These are phyloP conservation scores for Volvox africanus DNA, from an alignment of 139 green algal species.

Conservation along the genomic window DNA sequence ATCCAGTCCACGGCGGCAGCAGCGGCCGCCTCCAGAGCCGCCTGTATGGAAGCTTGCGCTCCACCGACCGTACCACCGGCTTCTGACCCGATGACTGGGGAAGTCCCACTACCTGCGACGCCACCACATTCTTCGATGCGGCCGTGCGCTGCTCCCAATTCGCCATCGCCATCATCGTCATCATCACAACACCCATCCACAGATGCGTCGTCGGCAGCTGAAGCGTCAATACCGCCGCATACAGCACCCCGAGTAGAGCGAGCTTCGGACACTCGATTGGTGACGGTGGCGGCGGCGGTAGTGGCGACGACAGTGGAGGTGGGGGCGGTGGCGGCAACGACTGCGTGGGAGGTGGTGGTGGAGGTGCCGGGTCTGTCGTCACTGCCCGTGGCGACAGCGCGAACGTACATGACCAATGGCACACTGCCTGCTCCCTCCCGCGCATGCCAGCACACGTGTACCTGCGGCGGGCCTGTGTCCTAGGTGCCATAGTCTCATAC, in stretches of 20 bases:
- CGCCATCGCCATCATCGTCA: not conserved
- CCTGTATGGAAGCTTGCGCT: not conserved
- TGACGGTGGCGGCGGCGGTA: not conserved
- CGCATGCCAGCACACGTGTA: conserved; percentile 5
- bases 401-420: not conserved
- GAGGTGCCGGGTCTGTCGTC: too few species aligned
- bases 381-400: not conserved
- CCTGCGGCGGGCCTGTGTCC: not conserved
- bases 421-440: not conserved
- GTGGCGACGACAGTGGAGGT: not conserved
- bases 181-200: not conserved
- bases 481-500: too few species aligned
- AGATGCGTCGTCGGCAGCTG: too few species aligned
- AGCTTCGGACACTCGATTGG: not conserved
- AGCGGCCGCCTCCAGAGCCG: not conserved
- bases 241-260: not conserved
- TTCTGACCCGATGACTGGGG: not conserved
- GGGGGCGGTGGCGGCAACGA: not conserved
- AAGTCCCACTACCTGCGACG: not conserved
- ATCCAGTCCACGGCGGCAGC: not conserved
- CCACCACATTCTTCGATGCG: too few species aligned
- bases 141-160: not conserved
- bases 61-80: not conserved
- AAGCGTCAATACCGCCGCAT: too few species aligned
- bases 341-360: too few species aligned